A percentile compares a stretch with the other conserved stretches of the same genome.
These are phyloP conservation scores for Phaeoacremonium minimum DNA, from an alignment of 2,329 filamentous ascomycete genomes.

Conservation along the genomic window DNA sequence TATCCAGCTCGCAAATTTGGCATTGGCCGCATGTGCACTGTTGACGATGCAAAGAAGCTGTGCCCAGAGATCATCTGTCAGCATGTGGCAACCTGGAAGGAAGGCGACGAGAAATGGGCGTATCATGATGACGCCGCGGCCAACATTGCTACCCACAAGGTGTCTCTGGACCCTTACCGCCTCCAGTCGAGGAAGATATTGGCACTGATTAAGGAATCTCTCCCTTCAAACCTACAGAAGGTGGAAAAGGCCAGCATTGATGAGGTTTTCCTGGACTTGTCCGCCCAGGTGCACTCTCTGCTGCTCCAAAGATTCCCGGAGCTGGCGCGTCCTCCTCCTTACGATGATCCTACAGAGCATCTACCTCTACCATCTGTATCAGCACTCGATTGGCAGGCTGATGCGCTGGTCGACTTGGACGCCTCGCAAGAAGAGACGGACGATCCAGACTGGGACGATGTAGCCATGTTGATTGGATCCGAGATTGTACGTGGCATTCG, in stretches of 20 bases:
- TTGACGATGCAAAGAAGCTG: constrained; percentile 77
- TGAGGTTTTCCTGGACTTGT: constrained; percentile 92
- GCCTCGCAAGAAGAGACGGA: constrained; percentile 66
- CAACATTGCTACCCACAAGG: constrained; percentile 85
- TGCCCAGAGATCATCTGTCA: constrained; percentile 83
- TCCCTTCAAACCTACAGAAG: constrained; percentile 63
- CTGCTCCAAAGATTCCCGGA: constrained; percentile 76
- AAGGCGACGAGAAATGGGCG: constrained; percentile 87
- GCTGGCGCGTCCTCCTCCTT: constrained; percentile 61
- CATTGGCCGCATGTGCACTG: constrained; percentile 73
- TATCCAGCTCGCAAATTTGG: constrained; percentile 83
- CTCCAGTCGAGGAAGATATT: constrained; percentile 80
- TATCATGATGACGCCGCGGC: constrained; percentile 78
- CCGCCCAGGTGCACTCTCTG: constrained; percentile 72
- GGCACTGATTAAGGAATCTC: constrained; percentile 66
- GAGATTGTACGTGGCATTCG: constrained; percentile 82
- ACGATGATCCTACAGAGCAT: constrained; percentile 66
- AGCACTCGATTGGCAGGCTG: constrained; percentile 76
- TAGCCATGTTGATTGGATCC: constrained; percentile 79
- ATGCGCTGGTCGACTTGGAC: constrained; percentile 78
- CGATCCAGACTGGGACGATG: constrained; percentile 95
- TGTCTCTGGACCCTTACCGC: constrained; percentile 89
- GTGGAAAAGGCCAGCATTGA: constrained; percentile 95
- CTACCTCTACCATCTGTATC: constrained; percentile 67
- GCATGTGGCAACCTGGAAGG: constrained; percentile 92